These are phyloP conservation scores for Calonectria fujianensis DNA, from an alignment of 2,329 filamentous ascomycete genomes.

Conservation along the genomic window DNA sequence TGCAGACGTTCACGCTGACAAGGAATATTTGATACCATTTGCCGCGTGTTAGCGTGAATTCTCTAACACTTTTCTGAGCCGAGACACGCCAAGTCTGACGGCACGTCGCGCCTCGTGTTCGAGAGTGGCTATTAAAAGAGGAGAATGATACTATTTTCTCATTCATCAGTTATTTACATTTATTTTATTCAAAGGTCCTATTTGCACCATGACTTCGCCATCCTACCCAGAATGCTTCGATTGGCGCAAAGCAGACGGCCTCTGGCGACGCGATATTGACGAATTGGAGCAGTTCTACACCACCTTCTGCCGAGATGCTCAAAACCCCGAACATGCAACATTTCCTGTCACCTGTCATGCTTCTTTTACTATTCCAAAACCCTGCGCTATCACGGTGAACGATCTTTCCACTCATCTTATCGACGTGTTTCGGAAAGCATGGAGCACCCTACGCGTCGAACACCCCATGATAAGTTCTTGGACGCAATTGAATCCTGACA, in stretches of 20 bases:
- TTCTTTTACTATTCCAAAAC: constrained; percentile 3
- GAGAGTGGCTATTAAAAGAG: no score
- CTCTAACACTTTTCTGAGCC: no score
- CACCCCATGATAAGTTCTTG: constrained; percentile 22
- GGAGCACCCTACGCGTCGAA: not conserved
- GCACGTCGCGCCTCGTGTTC: no score
- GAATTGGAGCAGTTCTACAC: constrained; percentile 26
- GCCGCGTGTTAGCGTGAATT: no score
- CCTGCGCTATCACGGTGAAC: not conserved
- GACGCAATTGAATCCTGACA: constrained; percentile 1
- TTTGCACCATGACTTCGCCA: not conserved
- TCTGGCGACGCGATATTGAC: constrained; percentile 26
- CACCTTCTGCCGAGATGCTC: not conserved
- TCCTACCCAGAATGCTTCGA: not conserved
- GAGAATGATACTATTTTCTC: no score
- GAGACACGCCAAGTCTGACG: no score
- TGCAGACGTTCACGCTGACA: no score
- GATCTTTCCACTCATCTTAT: not conserved
- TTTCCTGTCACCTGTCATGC: constrained; percentile 25
- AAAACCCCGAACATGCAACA: not conserved
- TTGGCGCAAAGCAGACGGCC: not conserved
- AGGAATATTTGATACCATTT: no score
- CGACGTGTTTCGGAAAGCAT: not conserved
- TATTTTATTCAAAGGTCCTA: no score
- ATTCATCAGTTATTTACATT: no score